phyloP scores from a whole-genome alignment of 129 eudicot genomes.

The Centaurea solstitialis region DNA sequence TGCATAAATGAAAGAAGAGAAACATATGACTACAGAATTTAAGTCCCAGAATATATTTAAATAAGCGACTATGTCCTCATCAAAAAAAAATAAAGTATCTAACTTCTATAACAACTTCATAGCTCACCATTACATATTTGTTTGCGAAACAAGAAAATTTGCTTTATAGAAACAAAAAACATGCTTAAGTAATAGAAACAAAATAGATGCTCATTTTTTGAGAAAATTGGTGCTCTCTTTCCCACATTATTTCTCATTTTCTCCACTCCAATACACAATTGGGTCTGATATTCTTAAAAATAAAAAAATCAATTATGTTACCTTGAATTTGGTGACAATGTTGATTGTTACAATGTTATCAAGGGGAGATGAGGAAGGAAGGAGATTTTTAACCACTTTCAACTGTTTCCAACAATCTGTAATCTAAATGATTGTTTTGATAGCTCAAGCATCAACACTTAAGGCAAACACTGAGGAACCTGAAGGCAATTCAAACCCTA shows the following conservation, averaged over 20 bases:
- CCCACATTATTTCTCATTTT: not conserved
- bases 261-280: not conserved
- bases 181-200: not conserved
- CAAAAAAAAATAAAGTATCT: not conserved
- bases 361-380: not conserved
- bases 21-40: constrained; percentile 7
- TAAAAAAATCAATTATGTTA: not conserved
- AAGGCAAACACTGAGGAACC: no score
- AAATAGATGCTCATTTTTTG: not conserved
- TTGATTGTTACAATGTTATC: not conserved
- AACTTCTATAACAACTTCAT: not conserved
- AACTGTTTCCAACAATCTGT: not conserved
- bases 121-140: not conserved
- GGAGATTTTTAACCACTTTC: not conserved
- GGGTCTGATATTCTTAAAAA: not conserved
- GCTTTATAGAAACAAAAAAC: not conserved
- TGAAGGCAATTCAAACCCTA: no score
- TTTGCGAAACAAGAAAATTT: not conserved
- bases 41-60: not conserved
- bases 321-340: not conserved
- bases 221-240: not conserved
- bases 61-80: not conserved
- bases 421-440: not conserved
- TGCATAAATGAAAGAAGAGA: not conserved
- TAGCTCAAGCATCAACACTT: not conserved